A percentile compares a stretch with the other conserved stretches of the same genome.
Conservation (phyloP, 331 rosid species). For the Spiraea crenata region DNA sequence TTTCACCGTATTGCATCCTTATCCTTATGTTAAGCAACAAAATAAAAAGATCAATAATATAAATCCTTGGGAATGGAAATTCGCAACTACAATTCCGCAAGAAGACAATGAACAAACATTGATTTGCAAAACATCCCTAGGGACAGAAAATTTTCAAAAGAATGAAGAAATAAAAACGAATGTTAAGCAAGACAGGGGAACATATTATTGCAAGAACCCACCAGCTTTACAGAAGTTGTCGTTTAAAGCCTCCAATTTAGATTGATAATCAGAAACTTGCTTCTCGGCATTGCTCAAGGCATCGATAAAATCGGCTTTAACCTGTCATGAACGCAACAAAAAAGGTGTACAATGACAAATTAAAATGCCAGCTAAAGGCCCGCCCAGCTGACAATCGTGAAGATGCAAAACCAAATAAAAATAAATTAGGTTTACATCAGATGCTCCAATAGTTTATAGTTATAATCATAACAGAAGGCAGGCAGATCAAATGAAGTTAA, state of each 20-base stretch:
- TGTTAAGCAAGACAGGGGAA: background rate
- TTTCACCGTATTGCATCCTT: background rate
- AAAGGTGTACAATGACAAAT: background rate
- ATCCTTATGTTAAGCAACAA: background rate
- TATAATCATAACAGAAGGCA: no score
- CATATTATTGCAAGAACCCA: conserved; percentile 31
- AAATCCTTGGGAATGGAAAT: background rate
- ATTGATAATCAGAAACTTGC: conserved; percentile 66
- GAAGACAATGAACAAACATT: background rate
- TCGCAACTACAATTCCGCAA: background rate
- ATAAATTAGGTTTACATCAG: no score
- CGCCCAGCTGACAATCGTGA: background rate
- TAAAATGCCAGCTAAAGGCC: background rate
- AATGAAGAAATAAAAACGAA: background rate
- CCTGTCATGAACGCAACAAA: conserved; percentile 35
- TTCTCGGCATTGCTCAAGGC: conserved; percentile 78
- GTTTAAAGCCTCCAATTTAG: conserved; percentile 45
- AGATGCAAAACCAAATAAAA: background rate
- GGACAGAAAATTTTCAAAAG: background rate
- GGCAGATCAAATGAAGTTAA: no score
- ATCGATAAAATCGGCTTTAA: conserved; percentile 77
- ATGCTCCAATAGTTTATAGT: no score
- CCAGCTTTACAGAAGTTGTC: conserved; percentile 62
- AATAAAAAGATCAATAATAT: background rate
- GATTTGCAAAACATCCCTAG: background rate